Evolutionary conservation across 164 flowering plant species (phyloP).

Genomic region (Echeveria elegans): DNA sequence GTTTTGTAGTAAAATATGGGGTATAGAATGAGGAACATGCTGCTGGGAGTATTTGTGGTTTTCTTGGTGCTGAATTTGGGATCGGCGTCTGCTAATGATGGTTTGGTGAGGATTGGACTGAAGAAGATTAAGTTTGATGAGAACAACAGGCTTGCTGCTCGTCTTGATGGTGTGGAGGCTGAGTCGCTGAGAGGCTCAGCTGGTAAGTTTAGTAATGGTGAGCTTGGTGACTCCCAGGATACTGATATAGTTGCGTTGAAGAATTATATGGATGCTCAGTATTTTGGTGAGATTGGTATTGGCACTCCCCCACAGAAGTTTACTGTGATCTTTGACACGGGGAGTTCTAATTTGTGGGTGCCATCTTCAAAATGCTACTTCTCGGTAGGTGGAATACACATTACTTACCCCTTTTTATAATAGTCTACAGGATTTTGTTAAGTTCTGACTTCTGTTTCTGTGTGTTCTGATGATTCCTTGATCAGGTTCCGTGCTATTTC

Average conservation of each 20-base stretch:
- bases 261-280: slow-evolving; percentile 90
- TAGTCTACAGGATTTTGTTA: background rate
- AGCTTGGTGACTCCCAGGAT: slow-evolving; percentile 29
- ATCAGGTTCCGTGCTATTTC: slow-evolving; percentile 31
- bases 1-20: slow-evolving; percentile 24
- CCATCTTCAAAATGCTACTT: slow-evolving; percentile 68
- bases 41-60: slow-evolving; percentile 16
- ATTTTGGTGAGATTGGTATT: slow-evolving; percentile 75
- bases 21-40: slow-evolving; percentile 9
- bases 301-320: slow-evolving; percentile 87
- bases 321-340: slow-evolving; percentile 84
- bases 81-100: slow-evolving; percentile 23
- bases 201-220: slow-evolving; percentile 29
- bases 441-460: background rate
- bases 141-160: slow-evolving; percentile 38
- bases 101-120: slow-evolving; percentile 43
- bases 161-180: slow-evolving; percentile 29
- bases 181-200: slow-evolving; percentile 23
- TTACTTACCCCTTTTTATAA: background rate
- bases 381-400: slow-evolving; percentile 35
- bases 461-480: background rate
- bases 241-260: slow-evolving; percentile 55
- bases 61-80: slow-evolving; percentile 19
- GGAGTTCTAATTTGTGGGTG: slow-evolving; percentile 88
- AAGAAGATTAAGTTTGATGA: slow-evolving; percentile 45